Percentiles rank a stretch among this genome's conserved stretches.
Evolutionary conservation across 305 asterid species (phyloP).

Genomic region (Fraxinus velutina): DNA sequence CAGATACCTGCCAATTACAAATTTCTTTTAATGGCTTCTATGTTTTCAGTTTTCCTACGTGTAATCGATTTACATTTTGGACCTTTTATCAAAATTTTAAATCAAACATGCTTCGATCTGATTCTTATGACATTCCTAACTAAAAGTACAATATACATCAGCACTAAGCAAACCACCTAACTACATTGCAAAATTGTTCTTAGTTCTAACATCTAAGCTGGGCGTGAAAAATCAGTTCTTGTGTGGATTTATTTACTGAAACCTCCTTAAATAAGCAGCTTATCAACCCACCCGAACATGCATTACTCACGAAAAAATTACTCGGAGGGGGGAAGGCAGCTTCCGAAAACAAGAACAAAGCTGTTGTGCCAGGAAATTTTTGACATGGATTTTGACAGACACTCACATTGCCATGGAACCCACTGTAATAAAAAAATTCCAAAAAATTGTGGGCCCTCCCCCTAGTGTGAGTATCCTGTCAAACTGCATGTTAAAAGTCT

Average conservation of each 20-base stretch:
- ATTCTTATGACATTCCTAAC: background rate
- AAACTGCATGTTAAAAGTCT: no score
- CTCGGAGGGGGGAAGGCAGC: background rate
- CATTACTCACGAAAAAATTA: background rate
- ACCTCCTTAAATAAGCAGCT: background rate
- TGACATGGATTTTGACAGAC: no score
- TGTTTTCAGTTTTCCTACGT: background rate
- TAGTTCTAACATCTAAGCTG: background rate
- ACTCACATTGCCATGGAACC: no score
- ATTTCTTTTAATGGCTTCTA: background rate
- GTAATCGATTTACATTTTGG: background rate
- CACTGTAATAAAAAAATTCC: no score
- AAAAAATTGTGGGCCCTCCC: no score
- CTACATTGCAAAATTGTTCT: background rate
- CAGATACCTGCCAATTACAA: background rate
- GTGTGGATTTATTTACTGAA: background rate
- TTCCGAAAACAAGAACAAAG: background rate
- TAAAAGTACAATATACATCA: background rate
- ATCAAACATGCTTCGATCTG: background rate
- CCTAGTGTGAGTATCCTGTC: no score
- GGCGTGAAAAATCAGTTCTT: background rate
- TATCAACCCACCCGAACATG: background rate
- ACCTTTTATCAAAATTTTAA: background rate
- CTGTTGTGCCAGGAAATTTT: no score
- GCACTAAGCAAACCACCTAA: background rate